Percentiles rank a stretch among this genome's conserved stretches.
phyloP scores from a whole-genome alignment of 176 grass and related monocot genomes.

The Metroxylon sagu region DNA sequence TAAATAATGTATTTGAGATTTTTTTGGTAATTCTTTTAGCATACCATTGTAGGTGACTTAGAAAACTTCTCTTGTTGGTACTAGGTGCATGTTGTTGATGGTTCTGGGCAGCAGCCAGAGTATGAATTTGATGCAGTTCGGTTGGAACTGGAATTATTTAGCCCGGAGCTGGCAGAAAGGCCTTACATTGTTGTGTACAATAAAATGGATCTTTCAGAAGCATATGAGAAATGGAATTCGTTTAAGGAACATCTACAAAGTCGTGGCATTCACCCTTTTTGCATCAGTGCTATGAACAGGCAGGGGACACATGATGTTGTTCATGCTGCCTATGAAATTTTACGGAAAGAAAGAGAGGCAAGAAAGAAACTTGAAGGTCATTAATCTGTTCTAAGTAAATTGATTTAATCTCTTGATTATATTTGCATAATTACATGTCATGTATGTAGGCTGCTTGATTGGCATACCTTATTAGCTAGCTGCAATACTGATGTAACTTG shows the following conservation, averaged over 20 bases:
- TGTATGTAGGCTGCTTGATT: too few relatives aligned
- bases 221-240: constrained; percentile 58
- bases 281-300: constrained; percentile 73
- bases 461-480: too few relatives aligned
- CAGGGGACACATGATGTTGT: constrained; percentile 67
- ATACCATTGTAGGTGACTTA: background rate
- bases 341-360: constrained; percentile 65
- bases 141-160: constrained; percentile 95
- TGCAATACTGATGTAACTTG: too few relatives aligned
- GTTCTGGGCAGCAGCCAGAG: constrained; percentile 71
- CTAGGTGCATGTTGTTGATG: constrained; percentile 95
- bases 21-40: background rate
- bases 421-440: too few relatives aligned
- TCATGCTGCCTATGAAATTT: constrained; percentile 55
- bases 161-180: constrained; percentile 72
- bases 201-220: constrained; percentile 95
- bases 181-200: constrained; percentile 83
- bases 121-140: constrained; percentile 94
- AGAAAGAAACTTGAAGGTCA: constrained; percentile 63
- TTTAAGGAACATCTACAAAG: constrained; percentile 51
- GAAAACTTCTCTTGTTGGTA: constrained; percentile 9
- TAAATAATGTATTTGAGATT: too few relatives aligned
- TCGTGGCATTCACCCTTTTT: constrained; percentile 49
- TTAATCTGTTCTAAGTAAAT: background rate
- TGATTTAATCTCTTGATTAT: too few relatives aligned